Evolutionary conservation across 345 rosid genomes (phyloP), one percentile per base, ranked within the genome.

Genomic region (Eucalyptus marginata): DNA sequence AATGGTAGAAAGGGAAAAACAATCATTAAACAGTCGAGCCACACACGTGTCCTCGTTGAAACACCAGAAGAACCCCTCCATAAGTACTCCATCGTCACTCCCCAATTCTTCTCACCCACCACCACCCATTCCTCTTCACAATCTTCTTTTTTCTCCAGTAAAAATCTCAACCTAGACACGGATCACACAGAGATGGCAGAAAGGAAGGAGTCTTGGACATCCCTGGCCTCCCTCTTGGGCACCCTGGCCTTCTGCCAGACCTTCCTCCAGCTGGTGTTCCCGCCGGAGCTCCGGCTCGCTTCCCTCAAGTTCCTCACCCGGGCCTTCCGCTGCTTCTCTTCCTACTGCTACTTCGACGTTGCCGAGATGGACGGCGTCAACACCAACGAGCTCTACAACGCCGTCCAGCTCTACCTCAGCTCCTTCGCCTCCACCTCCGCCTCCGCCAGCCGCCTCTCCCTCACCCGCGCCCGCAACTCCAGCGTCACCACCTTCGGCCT

Each of bases 331-430:
- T 27, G 33, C 31, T 59, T 59, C 68, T 95, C 96, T 44, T 47
- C 95, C 49, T 93, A 93, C 89, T 96, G 96, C 86, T 96, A 95
- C 95, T 97, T 95, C 88, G 99, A 96, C 92, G 95, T 97, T 56
- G 95, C 99, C 0, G 99, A 97, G 89, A 96, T 95, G 85, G 97
- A 97, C 87, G 99, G 99, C 64, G 98, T 97, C 25, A 97, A 97
- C 95, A 97, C 99, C 90, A 97, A 97, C 95, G 98, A 97, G 83
- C 99, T 97, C 89, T 97, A 96, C 94, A 94, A 93, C 96, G 99
- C 99, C 22, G 96, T 96, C 88, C 99, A 97, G 89, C 97, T 96
- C 50, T 97, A 97, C 93, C 89, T 97, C 1, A 94, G 97, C 94
- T 94, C 97, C 68, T 94, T 94, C 29, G 94, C 93, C 40, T 96